Evolutionary conservation across 495 filamentous ascomycete species (phyloP).

Genomic region (Ascobolus immersus): DNA sequence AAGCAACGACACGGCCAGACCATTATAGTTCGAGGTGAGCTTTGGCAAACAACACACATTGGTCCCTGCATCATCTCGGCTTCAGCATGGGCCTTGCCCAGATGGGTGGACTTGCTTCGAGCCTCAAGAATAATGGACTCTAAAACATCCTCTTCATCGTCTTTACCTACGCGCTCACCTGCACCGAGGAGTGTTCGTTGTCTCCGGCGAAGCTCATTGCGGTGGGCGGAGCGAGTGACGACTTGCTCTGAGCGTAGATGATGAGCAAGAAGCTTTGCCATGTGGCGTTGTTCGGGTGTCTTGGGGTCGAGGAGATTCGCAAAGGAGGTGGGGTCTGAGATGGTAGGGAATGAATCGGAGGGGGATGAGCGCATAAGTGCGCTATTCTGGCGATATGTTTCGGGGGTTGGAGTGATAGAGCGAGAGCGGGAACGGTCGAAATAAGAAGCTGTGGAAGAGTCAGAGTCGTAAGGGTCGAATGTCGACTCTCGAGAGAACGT

Average conservation of each 20-base stretch:
- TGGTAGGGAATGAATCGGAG: conserved; percentile 19
- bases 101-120: conserved; percentile 13
- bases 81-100: conserved; percentile 41
- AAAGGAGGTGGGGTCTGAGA: conserved; percentile 40
- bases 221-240: conserved; percentile 57
- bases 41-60: conserved; percentile 82
- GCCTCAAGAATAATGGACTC: conserved; percentile 48
- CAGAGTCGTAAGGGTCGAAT: conserved; percentile 23
- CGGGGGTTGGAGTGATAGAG: conserved; percentile 44
- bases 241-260: conserved; percentile 46
- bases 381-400: conserved; percentile 4
- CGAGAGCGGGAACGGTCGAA: not conserved
- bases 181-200: conserved; percentile 19
- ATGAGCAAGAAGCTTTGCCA: conserved; percentile 58
- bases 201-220: too few species aligned
- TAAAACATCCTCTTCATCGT: conserved; percentile 56
- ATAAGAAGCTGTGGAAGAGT: conserved; percentile 14
- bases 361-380: conserved; percentile 3
- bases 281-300: conserved; percentile 46
- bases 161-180: conserved; percentile 33
- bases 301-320: conserved; percentile 65
- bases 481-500: too few species aligned
- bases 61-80: conserved; percentile 52
- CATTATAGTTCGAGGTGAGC: conserved; percentile 61
- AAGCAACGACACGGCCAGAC: conserved; percentile 93